phyloP scores from a whole-genome alignment of 495 filamentous ascomycete species.

The Aspergillus haitiensis region DNA sequence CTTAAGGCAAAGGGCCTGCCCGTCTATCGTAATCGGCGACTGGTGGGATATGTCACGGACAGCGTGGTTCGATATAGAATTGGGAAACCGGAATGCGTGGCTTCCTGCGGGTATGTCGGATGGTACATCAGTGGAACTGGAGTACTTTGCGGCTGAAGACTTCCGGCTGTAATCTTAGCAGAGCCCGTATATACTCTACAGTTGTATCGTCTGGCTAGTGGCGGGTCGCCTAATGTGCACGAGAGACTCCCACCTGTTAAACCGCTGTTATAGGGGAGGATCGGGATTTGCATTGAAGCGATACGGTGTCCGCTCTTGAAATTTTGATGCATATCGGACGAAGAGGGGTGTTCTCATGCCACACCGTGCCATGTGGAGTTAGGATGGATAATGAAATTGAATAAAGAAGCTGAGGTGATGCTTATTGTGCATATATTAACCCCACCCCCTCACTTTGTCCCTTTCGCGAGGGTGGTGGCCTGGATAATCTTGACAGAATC shows the following conservation, averaged over 20 bases:
- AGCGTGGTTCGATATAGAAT: constrained; percentile 50
- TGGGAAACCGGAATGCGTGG: constrained; percentile 47
- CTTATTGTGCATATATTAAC: no score
- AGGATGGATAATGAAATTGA: no score
- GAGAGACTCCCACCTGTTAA: no score
- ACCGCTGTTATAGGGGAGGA: no score
- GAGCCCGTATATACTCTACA: constrained; percentile 44
- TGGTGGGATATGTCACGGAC: constrained; percentile 50
- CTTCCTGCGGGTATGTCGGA: constrained; percentile 36
- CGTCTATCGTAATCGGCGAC: constrained; percentile 37
- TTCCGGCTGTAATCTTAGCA: constrained; percentile 39
- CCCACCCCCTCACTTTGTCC: no score
- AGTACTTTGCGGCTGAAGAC: constrained; percentile 49
- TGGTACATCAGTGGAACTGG: constrained; percentile 44
- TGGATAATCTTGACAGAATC: no score
- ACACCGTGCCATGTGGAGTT: no score
- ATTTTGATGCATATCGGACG: no score
- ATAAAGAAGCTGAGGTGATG: no score
- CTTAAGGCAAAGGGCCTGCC: constrained; percentile 54
- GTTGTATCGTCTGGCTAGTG: constrained; percentile 16
- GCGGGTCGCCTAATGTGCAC: background rate
- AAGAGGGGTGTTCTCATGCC: no score
- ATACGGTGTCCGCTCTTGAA: no score
- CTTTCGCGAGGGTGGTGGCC: background rate
- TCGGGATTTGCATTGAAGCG: no score